phyloP scores from a whole-genome alignment of 768 basidiomycete species.

The Kwoniella botswanensis region DNA sequence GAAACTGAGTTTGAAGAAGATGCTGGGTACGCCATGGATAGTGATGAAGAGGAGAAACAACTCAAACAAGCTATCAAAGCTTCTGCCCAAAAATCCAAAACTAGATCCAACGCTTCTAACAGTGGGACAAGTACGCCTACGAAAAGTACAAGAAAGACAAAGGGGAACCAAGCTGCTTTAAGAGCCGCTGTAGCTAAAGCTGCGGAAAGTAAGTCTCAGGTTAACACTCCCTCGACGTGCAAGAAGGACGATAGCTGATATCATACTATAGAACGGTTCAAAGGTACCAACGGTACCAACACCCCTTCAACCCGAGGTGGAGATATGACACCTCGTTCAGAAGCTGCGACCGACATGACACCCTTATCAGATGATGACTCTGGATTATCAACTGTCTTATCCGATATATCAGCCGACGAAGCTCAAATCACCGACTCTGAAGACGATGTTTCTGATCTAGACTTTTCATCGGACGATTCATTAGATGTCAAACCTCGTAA shows the following conservation, averaged over 20 bases:
- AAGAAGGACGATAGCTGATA: constrained; percentile 7
- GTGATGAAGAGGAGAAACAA: constrained; percentile 46
- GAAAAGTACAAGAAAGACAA: constrained; percentile 9
- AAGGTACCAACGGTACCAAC: background rate
- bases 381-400: constrained; percentile 16
- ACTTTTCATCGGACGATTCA: constrained; percentile 22
- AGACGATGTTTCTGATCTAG: constrained; percentile 1
- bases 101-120: constrained; percentile 2
- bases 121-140: constrained; percentile 4
- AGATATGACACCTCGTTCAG: constrained; percentile 18
- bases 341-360: constrained; percentile 19
- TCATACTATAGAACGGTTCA: constrained; percentile 12
- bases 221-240: background rate
- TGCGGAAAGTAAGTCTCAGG: constrained; percentile 31
- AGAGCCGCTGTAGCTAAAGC: constrained; percentile 32
- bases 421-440: constrained; percentile 20
- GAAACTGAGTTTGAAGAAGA: constrained; percentile 28
- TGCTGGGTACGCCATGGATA: constrained; percentile 49
- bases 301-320: constrained; percentile 19
- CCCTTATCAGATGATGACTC: constrained; percentile 24
- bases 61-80: constrained; percentile 35
- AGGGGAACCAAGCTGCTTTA: constrained; percentile 22
- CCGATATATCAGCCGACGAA: constrained; percentile 21
- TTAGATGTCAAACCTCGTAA: background rate
- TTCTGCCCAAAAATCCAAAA: constrained; percentile 22